phyloP scores from a whole-genome alignment of 257 asterid genomes.

The Nicotiana undulata region DNA sequence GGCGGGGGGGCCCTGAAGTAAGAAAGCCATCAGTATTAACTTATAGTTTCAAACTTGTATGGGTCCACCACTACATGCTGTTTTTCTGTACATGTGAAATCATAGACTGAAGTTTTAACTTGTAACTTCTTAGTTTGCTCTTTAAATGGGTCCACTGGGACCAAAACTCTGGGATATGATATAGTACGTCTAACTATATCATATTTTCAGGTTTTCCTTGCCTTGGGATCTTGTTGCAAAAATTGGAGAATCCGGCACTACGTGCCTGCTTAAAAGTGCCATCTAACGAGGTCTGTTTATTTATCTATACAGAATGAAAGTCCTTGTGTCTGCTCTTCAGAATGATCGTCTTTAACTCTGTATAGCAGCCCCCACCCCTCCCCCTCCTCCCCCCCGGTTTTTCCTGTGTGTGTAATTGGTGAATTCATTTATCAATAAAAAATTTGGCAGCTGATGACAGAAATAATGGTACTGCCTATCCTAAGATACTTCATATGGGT shows the following conservation, averaged over 20 bases:
- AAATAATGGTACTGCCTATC: not conserved
- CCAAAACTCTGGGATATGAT: not conserved
- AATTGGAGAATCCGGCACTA: conserved; percentile 95
- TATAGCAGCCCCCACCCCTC: not conserved
- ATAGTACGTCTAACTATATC: not conserved
- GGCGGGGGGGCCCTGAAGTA: not conserved
- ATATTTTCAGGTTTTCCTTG: conserved; percentile 77
- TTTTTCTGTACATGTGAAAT: no score
- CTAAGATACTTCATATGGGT: not conserved
- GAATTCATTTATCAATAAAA: not conserved
- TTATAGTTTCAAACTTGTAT: no score
- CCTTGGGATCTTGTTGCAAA: conserved; percentile 87
- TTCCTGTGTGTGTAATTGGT: not conserved
- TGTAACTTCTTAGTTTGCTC: no score
- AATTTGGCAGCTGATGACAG: not conserved
- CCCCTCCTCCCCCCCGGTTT: not conserved
- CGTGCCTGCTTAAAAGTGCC: conserved; percentile 83
- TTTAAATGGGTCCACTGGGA: no score
- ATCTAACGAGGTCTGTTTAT: conserved; percentile 63
- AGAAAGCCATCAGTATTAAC: not conserved
- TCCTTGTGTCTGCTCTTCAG: conserved; percentile 3
- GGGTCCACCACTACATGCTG: no score
- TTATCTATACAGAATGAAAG: conserved; percentile 5
- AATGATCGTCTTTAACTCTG: not conserved
- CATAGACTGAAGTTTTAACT: no score